Conservation (phyloP, 2,329 filamentous ascomycete genomes). For the Fusarium proliferatum region DNA sequence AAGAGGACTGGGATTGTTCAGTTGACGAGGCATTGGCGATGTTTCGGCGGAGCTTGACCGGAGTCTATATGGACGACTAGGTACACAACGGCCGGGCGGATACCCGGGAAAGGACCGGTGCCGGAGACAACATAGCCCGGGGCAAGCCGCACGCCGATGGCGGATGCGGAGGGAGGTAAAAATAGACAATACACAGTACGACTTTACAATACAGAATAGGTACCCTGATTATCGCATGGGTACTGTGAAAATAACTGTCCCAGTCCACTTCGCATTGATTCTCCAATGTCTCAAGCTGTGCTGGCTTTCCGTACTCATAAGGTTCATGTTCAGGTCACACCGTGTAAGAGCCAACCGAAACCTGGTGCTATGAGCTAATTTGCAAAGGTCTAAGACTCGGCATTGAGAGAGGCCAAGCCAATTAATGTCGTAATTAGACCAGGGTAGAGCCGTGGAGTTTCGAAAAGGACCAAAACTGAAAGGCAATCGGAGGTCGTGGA, state of each 20-base stretch:
- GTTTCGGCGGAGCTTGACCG: conserved; percentile 31
- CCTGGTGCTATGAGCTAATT: conserved; percentile 3
- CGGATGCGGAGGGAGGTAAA: conserved; percentile 32
- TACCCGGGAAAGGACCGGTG: conserved; percentile 39
- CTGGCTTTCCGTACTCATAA: not conserved
- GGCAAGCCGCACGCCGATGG: conserved; percentile 31
- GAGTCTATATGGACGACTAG: conserved; percentile 22
- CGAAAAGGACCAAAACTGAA: conserved; percentile 5
- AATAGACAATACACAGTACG: conserved; percentile 14
- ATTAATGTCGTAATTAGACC: conserved; percentile 32
- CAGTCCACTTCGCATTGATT: not conserved
- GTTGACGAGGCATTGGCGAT: conserved; percentile 28
- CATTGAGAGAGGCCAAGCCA: not conserved
- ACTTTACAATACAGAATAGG: conserved; percentile 1
- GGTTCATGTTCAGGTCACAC: not conserved
- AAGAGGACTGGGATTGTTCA: conserved; percentile 25
- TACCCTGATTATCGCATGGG: not conserved
- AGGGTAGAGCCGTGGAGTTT: conserved; percentile 18
- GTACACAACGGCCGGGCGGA: conserved; percentile 32
- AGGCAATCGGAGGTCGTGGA: conserved; percentile 17
- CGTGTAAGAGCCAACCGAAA: not conserved
- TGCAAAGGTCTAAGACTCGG: not conserved
- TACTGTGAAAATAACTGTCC: not conserved
- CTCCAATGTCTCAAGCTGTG: too few relatives aligned
- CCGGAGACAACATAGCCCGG: conserved; percentile 28